A percentile compares a stretch with the other conserved stretches of the same genome.
Conservation (phyloP, 1,284 basidiomycete species). For the Porogramme epimiltina region DNA sequence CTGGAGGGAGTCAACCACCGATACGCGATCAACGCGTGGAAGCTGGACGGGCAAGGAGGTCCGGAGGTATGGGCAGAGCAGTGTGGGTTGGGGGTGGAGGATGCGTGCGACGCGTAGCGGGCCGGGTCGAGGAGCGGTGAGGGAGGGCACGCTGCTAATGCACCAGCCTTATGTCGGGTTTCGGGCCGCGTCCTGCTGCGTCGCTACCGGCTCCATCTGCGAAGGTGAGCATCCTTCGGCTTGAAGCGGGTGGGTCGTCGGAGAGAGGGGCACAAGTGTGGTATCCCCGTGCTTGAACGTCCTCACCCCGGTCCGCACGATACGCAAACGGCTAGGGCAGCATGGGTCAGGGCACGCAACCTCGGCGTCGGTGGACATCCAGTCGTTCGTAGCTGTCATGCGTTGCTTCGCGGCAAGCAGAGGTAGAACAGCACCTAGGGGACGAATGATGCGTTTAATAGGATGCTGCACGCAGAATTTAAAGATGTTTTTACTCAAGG, state of each 20-base stretch:
- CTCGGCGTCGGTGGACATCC: constrained; percentile 68
- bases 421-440: constrained; percentile 55
- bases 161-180: too few relatives aligned
- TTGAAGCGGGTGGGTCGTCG: not conserved
- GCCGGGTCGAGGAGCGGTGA: too few relatives aligned
- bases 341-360: constrained; percentile 67
- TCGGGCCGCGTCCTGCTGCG: too few relatives aligned
- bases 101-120: constrained; percentile 43
- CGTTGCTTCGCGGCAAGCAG: constrained; percentile 67
- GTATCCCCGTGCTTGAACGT: constrained; percentile 55
- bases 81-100: constrained; percentile 37
- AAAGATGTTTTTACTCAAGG: constrained; percentile 44
- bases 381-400: constrained; percentile 53
- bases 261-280: constrained; percentile 47
- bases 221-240: too few relatives aligned
- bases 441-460: not conserved
- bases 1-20: constrained; percentile 84
- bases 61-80: constrained; percentile 4
- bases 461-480: not conserved
- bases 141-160: too few relatives aligned
- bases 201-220: too few relatives aligned
- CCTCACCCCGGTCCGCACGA: constrained; percentile 49
- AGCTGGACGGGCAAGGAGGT: not conserved
- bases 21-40: constrained; percentile 70
- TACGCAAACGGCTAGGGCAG: constrained; percentile 57